Conservation (phyloP, 208 protist genomes). For the Acanthamoeba lenticulata region DNA sequence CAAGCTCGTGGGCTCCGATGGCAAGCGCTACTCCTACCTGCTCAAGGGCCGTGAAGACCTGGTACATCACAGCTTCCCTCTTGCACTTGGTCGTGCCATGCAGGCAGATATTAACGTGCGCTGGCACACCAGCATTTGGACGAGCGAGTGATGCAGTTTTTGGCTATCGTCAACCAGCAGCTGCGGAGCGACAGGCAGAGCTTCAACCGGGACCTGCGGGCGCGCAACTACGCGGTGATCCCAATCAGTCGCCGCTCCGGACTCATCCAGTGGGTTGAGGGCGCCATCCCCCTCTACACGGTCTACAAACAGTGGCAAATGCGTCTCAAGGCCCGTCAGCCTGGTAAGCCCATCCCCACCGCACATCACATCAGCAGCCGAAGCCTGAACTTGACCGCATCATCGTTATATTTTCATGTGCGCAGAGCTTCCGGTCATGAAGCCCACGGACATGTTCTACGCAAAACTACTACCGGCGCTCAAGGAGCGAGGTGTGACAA, state of each 20-base stretch:
- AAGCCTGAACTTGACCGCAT: too few relatives aligned
- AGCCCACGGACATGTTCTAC: conserved; percentile 81
- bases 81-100: too few relatives aligned
- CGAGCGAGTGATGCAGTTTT: conserved; percentile 86
- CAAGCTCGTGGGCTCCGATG: conserved; percentile 78
- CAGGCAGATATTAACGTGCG: too few relatives aligned
- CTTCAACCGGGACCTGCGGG: neutral
- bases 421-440: conserved; percentile 22
- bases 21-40: conserved; percentile 79
- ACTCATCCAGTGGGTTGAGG: conserved; percentile 85
- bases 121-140: conserved; percentile 79
- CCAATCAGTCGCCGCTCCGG: conserved; percentile 76
- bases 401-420: neutral
- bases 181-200: conserved; percentile 67
- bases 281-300: conserved; percentile 78
- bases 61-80: neutral
- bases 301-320: conserved; percentile 78
- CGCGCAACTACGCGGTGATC: conserved; percentile 82
- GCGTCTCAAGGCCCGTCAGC: conserved; percentile 34
- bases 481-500: conserved; percentile 63
- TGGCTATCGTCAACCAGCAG: conserved; percentile 80
- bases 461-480: conserved; percentile 70
- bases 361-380: neutral
- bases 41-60: conserved; percentile 86
- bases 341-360: neutral